Evolutionary conservation across 768 basidiomycete species (phyloP).

Genomic region (Naganishia antarctica): DNA sequence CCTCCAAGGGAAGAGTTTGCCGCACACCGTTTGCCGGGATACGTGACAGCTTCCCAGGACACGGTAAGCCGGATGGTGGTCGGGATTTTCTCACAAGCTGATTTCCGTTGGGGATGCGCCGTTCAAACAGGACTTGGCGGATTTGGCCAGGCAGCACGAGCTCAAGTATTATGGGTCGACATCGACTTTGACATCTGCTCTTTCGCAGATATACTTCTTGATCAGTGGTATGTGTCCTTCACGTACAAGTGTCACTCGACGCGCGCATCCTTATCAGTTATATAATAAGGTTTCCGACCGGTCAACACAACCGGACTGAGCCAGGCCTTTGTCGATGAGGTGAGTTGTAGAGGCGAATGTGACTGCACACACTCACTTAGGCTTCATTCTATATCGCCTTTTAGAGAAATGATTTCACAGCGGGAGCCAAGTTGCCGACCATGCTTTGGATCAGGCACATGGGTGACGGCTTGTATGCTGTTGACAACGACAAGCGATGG

Average conservation of each 20-base stretch:
- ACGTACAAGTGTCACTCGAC: background rate
- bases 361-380: too few species aligned
- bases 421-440: conserved; percentile 71
- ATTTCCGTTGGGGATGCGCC: background rate
- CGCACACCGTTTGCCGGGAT: conserved; percentile 69
- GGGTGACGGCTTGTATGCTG: conserved; percentile 42
- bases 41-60: conserved; percentile 74
- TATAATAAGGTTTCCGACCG: conserved; percentile 53
- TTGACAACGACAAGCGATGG: conserved; percentile 51
- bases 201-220: conserved; percentile 82
- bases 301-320: conserved; percentile 64
- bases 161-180: conserved; percentile 77
- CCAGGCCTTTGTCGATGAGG: conserved; percentile 59
- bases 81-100: conserved; percentile 28
- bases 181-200: conserved; percentile 75
- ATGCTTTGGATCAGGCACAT: conserved; percentile 63
- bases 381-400: too few species aligned
- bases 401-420: conserved; percentile 64
- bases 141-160: conserved; percentile 59
- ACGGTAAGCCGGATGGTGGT: conserved; percentile 51
- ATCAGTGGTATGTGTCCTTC: conserved; percentile 57
- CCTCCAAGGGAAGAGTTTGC: conserved; percentile 77
- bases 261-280: conserved; percentile 16
- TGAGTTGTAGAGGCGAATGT: too few species aligned
- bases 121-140: conserved; percentile 58